Evolutionary conservation across 768 basidiomycete species (phyloP), one percentile per base, ranked within the genome.

Genomic region (Asterophora parasitica): DNA sequence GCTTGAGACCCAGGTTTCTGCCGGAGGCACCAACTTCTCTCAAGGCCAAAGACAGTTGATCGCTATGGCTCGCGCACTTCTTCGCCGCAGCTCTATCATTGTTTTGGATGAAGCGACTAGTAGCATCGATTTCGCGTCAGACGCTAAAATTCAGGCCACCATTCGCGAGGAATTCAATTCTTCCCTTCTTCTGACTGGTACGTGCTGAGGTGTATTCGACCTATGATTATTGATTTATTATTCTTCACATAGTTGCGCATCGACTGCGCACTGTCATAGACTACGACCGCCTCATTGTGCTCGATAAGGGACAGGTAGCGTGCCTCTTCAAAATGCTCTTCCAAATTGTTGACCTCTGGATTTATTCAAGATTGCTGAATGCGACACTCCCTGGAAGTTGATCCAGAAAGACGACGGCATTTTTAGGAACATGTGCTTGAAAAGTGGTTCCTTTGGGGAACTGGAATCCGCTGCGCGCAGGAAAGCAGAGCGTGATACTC

Each of bases 11-110:
- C 81, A 85, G 50, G 85, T 95, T 7, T 89, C 89, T 0, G 75
- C 88, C 0, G 92, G 92, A 0, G 92, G 92, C 0, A 75, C 82
- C 26, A 95, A 96, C 68, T 94, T 96, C 65, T 93, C 89, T 1
- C 89, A 92, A 50, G 93, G 94, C 8, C 92, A 97, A 61, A 65
- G 92, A 8, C 93, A 97, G 58, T 68, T 92, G 12, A 86, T 92
- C 44, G 85, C 88, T 1, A 85, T 92, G 85, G 90, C 89, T 0
- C 77, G 90, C 4, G 88, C 90, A 0, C 68, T 92, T 16, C 70
- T 91, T 26, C 71, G 87, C 13, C 75, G 79, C 6, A 88, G 82
- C 58, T 68, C 82, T 10, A 79, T 92, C 53, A 82, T 92, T 42
- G 77, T 92, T 12, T 68, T 91, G 32, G 90, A 89, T 53, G 88